Evolutionary conservation across 139 green algal genomes (phyloP), one percentile per base, ranked within the genome.

Genomic region (Coelastrella sp.): DNA sequence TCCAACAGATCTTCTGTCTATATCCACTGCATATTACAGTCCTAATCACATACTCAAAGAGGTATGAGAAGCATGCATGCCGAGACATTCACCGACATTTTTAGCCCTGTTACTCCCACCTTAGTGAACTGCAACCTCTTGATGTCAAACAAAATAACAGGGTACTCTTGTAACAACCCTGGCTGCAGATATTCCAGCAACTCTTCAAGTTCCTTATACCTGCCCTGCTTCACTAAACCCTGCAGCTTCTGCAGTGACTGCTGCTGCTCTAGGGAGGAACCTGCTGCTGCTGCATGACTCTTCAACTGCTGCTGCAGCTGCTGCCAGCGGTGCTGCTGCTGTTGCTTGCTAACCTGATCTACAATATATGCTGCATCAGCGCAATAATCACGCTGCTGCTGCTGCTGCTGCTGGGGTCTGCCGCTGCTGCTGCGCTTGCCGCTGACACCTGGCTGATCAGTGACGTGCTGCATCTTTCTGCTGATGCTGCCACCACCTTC

Each of bases 141-240:
- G 25, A 89, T 51, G 40, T 80, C 79, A 83, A 89, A 89, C 27
- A 43, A 59, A 11, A 87, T 13, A 7, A 27, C 69, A 59, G 37
- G 71, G 57, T 83, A 48, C 1, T 73, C 57, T 2, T 73, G 21
- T 30, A 87, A 57, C 32, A 84, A 63, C 34, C 66, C 79, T 21
- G 86, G 79, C 30, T 78, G 59, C 21, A 89, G 37, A 19, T 75
- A 13, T 25, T 67, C 25, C 32, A 84, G 2, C 40, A 63, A 34
- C 34, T 23, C 40, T 66, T 84, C 78, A 74, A 48, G 60, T 25
- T 62, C 78, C 2, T 15, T 4, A 50, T 50, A 84, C 19, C 25
- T 9, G 4, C 62, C 60, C 41, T 76, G n/a, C 19, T 84, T 48
- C 0, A 75, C 40, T 4, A 84, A 34, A 11, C 0, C 8, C 40